Base-by-base conservation (phyloP, 1,284 basidiomycete species). In the Ganoderma multipileum region DNA sequence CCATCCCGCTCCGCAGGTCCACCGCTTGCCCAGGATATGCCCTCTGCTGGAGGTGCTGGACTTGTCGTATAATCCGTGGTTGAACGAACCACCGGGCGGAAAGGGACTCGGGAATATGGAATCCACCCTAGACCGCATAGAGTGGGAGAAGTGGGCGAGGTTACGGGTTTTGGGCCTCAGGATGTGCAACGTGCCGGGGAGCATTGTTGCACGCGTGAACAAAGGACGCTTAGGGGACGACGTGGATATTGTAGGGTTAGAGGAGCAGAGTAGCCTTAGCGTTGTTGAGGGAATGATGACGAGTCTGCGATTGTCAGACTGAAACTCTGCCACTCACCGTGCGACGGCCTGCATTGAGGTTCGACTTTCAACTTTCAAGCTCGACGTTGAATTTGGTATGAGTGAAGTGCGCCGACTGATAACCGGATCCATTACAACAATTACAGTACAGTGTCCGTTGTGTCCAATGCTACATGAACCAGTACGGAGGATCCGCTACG, bases 11-110 rank as follows among this genome's bases (percentile, higher is more conserved):
- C 81, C 86, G 2, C 58, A 60, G 58, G 73, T 93, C 20, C 84
- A 88, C 70, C 83, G 88, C 65, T 77, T 93, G 30, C 86, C 89
- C 1, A 78, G 77, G 8, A 76, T 86, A n/a, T 91, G 89, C 73
- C 91, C 91, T 0, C 76, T 90, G 28, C 77, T 93, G n/a, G 80
- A 84, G 39, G 74, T 89, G 28, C 77, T 93, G 50, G 91, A 93
- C 75, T 76, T 93, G 33, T 92, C 91, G 0, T 91, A 85, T 75
- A 93, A 92, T 71, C 65, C 69, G 1, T 93, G 91, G 91, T 78
- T 93, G 38, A 69, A 70, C 33, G 54, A 72, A 3, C 67, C 65
- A 18, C 66, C 69, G 4, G 66, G 67, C 2, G 64, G 76, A 26
- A 65, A 73, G n/a, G 69, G 74, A 16, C 71, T 75, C 6, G 77